Evolutionary conservation across 768 basidiomycete species (phyloP).

Genomic region (Phanerochaete carnosa): DNA sequence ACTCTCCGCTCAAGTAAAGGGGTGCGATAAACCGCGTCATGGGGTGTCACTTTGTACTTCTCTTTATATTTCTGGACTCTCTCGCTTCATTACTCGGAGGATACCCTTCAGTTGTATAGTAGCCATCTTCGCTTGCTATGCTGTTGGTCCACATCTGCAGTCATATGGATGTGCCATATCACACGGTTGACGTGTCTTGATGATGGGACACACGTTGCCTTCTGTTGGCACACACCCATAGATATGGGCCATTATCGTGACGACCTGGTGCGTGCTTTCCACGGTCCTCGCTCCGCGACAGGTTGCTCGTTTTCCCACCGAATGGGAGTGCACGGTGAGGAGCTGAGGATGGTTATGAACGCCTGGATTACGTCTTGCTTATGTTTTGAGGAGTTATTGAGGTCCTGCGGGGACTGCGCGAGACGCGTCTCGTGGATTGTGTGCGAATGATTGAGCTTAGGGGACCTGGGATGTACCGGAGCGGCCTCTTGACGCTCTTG

Average conservation of each 20-base stretch:
- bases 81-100: not conserved
- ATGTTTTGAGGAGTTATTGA: not conserved
- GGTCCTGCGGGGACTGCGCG: not conserved
- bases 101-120: not conserved
- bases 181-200: not conserved
- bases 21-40: not conserved
- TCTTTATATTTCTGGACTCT: not conserved
- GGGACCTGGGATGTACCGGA: slow-evolving; percentile 15
- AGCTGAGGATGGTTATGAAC: not conserved
- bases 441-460: slow-evolving; percentile 17
- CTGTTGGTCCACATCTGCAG: slow-evolving; percentile 1
- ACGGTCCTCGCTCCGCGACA: no score
- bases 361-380: not conserved
- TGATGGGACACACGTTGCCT: not conserved
- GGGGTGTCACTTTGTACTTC: not conserved
- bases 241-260: not conserved
- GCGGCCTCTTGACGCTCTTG: not conserved
- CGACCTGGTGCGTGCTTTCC: not conserved
- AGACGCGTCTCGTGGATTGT: slow-evolving; percentile 12
- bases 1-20: slow-evolving; percentile 77
- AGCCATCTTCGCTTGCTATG: not conserved
- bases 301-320: no score
- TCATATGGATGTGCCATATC: not conserved
- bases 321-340: not conserved
- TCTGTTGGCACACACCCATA: not conserved